Percentiles rank a stretch among this genome's conserved stretches.
Conservation (phyloP, 2,329 filamentous ascomycete species). For the Aspergillus sp. region DNA sequence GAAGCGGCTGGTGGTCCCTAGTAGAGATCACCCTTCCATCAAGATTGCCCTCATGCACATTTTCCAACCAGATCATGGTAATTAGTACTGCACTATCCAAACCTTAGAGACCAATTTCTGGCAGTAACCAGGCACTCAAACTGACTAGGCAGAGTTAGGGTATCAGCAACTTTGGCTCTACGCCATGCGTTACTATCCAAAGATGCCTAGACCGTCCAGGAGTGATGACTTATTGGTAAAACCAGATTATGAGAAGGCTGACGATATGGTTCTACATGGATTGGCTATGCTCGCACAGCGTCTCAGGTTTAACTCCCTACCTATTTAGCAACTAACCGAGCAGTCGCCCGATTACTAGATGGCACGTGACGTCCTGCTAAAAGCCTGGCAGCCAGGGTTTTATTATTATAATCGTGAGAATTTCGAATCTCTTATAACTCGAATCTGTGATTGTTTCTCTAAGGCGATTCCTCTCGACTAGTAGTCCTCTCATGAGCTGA, state of each 20-base stretch:
- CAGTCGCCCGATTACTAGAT: slow-evolving; percentile 28
- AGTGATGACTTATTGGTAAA: slow-evolving; percentile 17
- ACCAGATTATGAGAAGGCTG: slow-evolving; percentile 17
- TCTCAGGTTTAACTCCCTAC: slow-evolving; percentile 26
- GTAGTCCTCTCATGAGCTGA: slow-evolving; percentile 1
- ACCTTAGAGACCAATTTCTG: slow-evolving; percentile 30
- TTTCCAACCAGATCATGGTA: background rate
- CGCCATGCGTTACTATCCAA: slow-evolving; percentile 35
- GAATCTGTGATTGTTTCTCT: slow-evolving; percentile 23
- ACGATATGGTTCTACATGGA: slow-evolving; percentile 23
- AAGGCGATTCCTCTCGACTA: slow-evolving; percentile 20
- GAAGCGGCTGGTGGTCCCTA: slow-evolving; percentile 30
- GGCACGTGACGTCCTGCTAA: slow-evolving; percentile 25
- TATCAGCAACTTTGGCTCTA: slow-evolving; percentile 38
- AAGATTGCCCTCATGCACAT: slow-evolving; percentile 1
- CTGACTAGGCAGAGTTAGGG: slow-evolving; percentile 21
- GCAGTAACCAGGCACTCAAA: slow-evolving; percentile 14
- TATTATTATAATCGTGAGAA: slow-evolving; percentile 25
- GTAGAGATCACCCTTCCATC: background rate
- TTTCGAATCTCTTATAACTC: slow-evolving; percentile 25
- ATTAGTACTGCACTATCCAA: slow-evolving; percentile 27
- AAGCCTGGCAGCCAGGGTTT: slow-evolving; percentile 24
- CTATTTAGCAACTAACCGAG: slow-evolving; percentile 23
- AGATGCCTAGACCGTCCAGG: slow-evolving; percentile 23
- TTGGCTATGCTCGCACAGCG: slow-evolving; percentile 27